Evolutionary conservation across 2,329 filamentous ascomycete species (phyloP).

Genomic region (Colletotrichum costaricense): DNA sequence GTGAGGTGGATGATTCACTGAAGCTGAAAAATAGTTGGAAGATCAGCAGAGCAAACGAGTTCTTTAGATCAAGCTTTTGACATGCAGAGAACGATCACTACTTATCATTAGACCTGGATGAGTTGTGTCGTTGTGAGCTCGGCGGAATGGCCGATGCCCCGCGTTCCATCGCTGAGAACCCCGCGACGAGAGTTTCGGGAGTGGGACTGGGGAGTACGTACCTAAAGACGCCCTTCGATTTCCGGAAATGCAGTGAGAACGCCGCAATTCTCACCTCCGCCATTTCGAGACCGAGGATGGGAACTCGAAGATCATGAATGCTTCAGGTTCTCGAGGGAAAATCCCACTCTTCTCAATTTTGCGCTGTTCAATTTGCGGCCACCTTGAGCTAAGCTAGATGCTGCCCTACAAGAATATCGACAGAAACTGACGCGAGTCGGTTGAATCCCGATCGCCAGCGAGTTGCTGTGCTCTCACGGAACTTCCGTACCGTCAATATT

Average conservation of each 20-base stretch:
- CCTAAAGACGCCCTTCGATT: background rate
- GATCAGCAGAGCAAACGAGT: background rate
- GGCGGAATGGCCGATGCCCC: background rate
- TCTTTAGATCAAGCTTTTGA: background rate
- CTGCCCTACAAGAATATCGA: background rate
- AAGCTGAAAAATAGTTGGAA: accelerated
- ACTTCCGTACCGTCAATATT: background rate
- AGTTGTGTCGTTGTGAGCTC: background rate
- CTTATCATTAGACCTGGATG: background rate
- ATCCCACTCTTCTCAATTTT: too few relatives aligned
- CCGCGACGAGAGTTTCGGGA: background rate
- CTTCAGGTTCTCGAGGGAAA: too few relatives aligned
- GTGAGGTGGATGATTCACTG: background rate
- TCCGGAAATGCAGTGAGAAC: background rate
- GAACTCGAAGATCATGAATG: too few relatives aligned
- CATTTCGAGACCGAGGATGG: too few relatives aligned
- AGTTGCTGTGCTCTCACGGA: background rate
- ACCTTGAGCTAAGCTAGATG: background rate
- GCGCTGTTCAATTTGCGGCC: too few relatives aligned
- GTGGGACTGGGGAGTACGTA: background rate
- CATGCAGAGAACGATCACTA: background rate
- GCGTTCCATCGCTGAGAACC: constrained; percentile 7
- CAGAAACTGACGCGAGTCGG: background rate
- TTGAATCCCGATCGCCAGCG: background rate
- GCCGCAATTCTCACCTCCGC: background rate